Evolutionary conservation across 163 green algal genomes (phyloP).

Genomic region (Volvox carteri): DNA sequence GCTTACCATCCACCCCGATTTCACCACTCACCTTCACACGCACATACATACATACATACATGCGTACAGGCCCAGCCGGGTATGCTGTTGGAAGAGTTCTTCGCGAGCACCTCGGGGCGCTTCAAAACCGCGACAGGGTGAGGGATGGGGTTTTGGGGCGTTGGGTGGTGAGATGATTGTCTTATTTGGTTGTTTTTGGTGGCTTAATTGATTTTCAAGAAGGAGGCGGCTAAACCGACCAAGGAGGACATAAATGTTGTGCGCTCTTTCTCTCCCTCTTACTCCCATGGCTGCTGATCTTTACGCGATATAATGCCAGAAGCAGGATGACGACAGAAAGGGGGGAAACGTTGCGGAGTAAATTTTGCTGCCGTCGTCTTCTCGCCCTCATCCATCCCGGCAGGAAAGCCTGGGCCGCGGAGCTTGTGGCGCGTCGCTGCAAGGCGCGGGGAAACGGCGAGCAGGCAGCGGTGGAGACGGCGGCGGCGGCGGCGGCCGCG

Average conservation of each 20-base stretch:
- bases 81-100: slow-evolving; percentile 89
- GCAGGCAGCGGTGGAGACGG: neutral
- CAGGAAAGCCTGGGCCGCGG: slow-evolving; percentile 50
- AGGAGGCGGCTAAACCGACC: neutral
- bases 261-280: neutral
- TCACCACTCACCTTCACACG: no score
- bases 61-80: slow-evolving; percentile 69
- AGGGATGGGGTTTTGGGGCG: neutral
- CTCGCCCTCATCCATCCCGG: no score
- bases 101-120: slow-evolving; percentile 84
- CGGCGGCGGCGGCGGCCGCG: neutral
- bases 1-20: no score
- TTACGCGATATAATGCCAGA: neutral
- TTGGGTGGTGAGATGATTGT: neutral
- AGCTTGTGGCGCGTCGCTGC: slow-evolving; percentile 33
- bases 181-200: neutral
- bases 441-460: neutral
- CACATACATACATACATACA: no score
- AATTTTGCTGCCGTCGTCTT: no score
- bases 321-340: neutral
- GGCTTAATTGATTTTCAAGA: neutral
- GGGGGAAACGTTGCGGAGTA: neutral
- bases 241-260: neutral
- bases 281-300: neutral
- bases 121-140: slow-evolving; percentile 82